Conservation (phyloP, 2,329 filamentous ascomycete species). For the Botrytis aclada region DNA sequence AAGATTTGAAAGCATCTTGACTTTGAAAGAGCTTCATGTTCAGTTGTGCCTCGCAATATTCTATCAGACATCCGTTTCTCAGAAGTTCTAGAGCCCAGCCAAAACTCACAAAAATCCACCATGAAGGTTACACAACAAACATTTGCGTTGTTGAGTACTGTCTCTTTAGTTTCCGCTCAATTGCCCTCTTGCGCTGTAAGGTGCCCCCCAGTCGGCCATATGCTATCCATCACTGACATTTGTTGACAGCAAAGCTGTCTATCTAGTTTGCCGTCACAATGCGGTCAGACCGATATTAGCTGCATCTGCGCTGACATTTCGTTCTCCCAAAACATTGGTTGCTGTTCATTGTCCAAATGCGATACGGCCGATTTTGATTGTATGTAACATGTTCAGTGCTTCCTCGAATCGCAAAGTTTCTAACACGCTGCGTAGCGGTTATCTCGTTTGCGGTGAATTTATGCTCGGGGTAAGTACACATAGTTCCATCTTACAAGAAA, state of each 20-base stretch:
- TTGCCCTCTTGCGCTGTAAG: background rate
- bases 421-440: background rate
- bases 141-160: background rate
- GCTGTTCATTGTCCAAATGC: background rate
- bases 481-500: too few relatives aligned
- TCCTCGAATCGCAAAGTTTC: background rate
- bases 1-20: background rate
- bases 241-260: background rate
- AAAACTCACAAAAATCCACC: background rate
- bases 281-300: background rate
- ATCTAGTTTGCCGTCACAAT: background rate
- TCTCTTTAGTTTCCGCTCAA: background rate
- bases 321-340: background rate
- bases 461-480: too few relatives aligned
- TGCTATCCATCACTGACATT: background rate
- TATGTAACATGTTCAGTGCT: background rate
- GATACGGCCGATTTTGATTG: background rate
- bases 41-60: background rate
- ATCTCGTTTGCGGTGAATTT: background rate
- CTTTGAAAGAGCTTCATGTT: background rate
- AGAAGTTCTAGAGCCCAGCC: background rate
- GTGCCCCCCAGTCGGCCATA: background rate
- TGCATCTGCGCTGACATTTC: background rate
- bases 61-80: background rate
- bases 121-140: background rate